Evolutionary conservation across 2,329 filamentous ascomycete species (phyloP), one percentile per base, ranked within the genome.

Genomic region (Epichloe brachyelytri): DNA sequence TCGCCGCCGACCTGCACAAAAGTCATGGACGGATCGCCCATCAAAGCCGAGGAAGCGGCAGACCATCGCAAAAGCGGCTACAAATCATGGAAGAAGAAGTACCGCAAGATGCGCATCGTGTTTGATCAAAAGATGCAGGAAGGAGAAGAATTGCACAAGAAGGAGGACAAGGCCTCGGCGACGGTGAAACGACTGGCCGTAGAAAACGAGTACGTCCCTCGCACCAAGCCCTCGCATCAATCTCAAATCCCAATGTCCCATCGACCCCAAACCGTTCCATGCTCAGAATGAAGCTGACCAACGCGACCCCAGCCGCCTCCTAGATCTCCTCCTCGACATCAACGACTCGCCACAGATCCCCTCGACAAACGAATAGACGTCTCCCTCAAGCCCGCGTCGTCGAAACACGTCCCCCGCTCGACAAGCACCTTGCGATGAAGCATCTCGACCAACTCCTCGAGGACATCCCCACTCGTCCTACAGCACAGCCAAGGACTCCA

Each of bases 41-140:
- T 70, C 56, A 74, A 74, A 57, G 63, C 64, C 56, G 71, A 75
- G 53, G 71, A 72, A 43, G 52, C 71, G 75, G 59, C 62, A 65
- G 51, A 76, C 46, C 60, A 61, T 46, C 64, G 59, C 58, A 62
- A 59, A 71, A 66, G 73, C 69, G 61, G 77, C 71, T 80, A 83
- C 66, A 83, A 80, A 62, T 85, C 80, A 43, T 85, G 77, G 75
- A 88, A 87, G 78, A 95, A 95, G 72, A 98, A 98, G 74, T 98
- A 94, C 68, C 85, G 86, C 61, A 94, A 94, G 76, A 87, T 93
- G 82, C 83, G 85, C 69, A 76, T 85, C 64, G 74, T 76, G 30
- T 94, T 93, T 63, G 86, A 93, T 59, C 75, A 82, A 48, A 81
- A 80, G 61, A 87, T 90, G 79, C 79, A 83, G 52, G 81, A 88